phyloP scores from a whole-genome alignment of 176 grass and related monocot species.

The Puccinellia tenuiflora region DNA sequence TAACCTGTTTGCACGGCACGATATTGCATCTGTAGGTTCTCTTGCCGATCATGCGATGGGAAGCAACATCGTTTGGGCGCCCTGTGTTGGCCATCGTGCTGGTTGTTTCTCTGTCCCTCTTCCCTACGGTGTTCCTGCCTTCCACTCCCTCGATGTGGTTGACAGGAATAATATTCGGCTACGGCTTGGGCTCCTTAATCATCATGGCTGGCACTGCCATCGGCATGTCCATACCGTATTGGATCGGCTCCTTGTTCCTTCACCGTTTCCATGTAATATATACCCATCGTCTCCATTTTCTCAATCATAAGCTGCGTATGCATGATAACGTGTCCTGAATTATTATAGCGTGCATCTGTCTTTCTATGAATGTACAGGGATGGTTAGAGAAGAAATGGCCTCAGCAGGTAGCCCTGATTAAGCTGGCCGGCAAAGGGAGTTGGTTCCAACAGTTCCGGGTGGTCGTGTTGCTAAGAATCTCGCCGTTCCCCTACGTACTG shows the following conservation, averaged over 20 bases:
- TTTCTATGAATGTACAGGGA: constrained; percentile 38
- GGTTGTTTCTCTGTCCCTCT: constrained; percentile 66
- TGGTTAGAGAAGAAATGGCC: constrained; percentile 92
- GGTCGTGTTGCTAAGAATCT: constrained; percentile 57
- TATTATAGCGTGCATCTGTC: no score
- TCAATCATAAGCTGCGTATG: not conserved
- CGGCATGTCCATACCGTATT: constrained; percentile 84
- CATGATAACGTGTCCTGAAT: not conserved
- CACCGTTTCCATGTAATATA: constrained; percentile 64
- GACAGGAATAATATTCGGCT: constrained; percentile 89
- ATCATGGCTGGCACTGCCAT: constrained; percentile 77
- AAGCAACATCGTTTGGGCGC: constrained; percentile 70
- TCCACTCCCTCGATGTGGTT: constrained; percentile 92
- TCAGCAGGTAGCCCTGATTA: constrained; percentile 60
- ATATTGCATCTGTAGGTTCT: constrained; percentile 58
- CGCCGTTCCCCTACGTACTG: constrained; percentile 79
- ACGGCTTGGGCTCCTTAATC: constrained; percentile 79
- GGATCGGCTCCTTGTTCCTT: constrained; percentile 66
- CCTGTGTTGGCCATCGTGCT: constrained; percentile 66
- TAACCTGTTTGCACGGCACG: not conserved
- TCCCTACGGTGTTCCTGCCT: constrained; percentile 72
- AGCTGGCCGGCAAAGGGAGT: constrained; percentile 55
- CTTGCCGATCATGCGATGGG: constrained; percentile 88
- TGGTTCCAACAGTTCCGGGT: constrained; percentile 90
- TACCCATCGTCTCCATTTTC: not conserved